Evolutionary conservation across 345 rosid genomes (phyloP), one percentile per base, ranked within the genome.

Genomic region (Punica granatum): DNA sequence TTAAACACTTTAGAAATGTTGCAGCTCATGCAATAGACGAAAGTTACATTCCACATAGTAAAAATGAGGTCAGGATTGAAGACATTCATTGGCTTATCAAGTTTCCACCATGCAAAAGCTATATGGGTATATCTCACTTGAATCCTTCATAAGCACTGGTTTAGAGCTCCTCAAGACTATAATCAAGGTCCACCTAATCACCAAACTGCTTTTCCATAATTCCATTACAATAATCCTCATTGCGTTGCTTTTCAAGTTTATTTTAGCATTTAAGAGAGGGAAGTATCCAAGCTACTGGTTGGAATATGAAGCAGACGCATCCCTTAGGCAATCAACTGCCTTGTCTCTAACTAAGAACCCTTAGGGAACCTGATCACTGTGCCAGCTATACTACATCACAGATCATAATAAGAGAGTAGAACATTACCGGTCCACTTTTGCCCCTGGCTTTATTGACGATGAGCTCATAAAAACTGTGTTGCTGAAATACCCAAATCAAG

Each of bases 401-500:
- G 19, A 35, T 15, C 2, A 70, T 25, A 61, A 8, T 18, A 19
- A 34, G 63, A 46, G 36, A 49, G 53, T 34, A 58, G 75, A 61
- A 54, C 51, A 10, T 83, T 88, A 90, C 99, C 90, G 99, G 98
- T 49, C 99, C 99, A 87, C 98, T 95, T 86, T 95, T 95, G 61
- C 99, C 99, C 75, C 99, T 88, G 5, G 98, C 99, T 80, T 86
- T 95, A 84, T 92, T 92, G 58, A 95, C 73, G 66, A 95, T 95
- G 66, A 95, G 88, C 81, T 95, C 98, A 54, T 92, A 95, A 79
- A 95, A 95, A 78, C 97, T 92, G 84, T 95, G 99, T 83, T 95
- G 98, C 99, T 95, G 90, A 70, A 83, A 67, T 74, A 70, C 75
- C 76, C 72, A 71, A 15, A 65, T 10, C 19, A 44, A 56, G 33